Conservation (phyloP, 345 rosid species). For the Gossypium bickii region DNA sequence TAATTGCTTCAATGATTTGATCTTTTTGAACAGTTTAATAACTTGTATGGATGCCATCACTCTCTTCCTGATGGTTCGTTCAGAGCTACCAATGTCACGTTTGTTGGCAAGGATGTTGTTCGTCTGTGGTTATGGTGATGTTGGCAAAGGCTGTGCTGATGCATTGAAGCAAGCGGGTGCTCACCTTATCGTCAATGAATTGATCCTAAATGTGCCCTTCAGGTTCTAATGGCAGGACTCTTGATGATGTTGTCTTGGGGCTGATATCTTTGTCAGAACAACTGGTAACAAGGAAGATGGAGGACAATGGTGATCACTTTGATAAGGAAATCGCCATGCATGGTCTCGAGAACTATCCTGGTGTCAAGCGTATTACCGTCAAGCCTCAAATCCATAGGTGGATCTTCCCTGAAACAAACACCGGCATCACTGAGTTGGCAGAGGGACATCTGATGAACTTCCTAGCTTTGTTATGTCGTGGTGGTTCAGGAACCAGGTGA, state of each 20-base stretch:
- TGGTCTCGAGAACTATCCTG: background rate
- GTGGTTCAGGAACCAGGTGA: conserved; percentile 98
- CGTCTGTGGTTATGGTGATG: conserved; percentile 77
- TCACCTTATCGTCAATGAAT: no score
- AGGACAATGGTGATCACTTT: no score
- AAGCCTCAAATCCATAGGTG: background rate
- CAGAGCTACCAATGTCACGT: conserved; percentile 94
- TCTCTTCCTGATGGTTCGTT: background rate
- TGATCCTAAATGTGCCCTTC: no score
- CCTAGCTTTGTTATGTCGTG: conserved; percentile 97
- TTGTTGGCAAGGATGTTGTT: conserved; percentile 79
- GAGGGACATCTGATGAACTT: no score
- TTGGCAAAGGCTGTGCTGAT: conserved; percentile 7
- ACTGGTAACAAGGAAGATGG: conserved; percentile 50
- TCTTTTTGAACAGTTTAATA: conserved; percentile 53
- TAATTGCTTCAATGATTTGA: background rate
- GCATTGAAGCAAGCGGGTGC: no score
- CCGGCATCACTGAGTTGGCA: no score
- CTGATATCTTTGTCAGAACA: conserved; percentile 86
- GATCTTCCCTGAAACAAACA: no score
- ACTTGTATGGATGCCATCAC: conserved; percentile 88
- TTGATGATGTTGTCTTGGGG: conserved; percentile 33
- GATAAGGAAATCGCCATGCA: background rate
- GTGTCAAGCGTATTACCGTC: background rate
- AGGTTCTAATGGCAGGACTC: no score